Conservation (phyloP, 208 protist species). For the Acanthamoeba royreba region DNA sequence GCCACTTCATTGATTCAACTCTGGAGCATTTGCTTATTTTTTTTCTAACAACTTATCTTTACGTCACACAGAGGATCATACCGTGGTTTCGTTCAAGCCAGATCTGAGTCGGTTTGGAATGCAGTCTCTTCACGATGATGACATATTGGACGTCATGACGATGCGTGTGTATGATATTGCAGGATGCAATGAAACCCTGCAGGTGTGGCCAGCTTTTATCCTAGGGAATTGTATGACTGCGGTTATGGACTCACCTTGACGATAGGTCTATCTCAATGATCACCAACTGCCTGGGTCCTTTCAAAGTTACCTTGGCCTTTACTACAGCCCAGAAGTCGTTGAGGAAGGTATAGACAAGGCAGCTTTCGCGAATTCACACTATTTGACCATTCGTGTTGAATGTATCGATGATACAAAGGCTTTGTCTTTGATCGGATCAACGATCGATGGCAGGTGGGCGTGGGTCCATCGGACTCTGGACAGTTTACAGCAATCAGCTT, state of each 20-base stretch:
- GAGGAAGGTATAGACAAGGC: not conserved
- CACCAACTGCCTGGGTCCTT: not conserved
- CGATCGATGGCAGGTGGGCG: slow-evolving; percentile 96
- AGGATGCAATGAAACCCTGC: slow-evolving; percentile 89
- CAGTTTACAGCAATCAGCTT: slow-evolving; percentile 98
- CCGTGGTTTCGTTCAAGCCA: slow-evolving; percentile 77
- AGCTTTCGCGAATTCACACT: not conserved
- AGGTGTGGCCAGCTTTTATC: slow-evolving; percentile 19
- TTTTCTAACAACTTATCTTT: too few species aligned
- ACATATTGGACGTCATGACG: slow-evolving; percentile 94
- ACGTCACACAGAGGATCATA: slow-evolving; percentile 24
- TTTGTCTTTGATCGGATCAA: slow-evolving; percentile 76
- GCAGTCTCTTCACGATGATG: slow-evolving; percentile 87
- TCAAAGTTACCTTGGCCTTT: not conserved
- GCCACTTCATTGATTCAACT: too few species aligned
- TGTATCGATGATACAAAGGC: slow-evolving; percentile 86
- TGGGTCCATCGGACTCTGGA: slow-evolving; percentile 85
- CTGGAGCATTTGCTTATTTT: not conserved
- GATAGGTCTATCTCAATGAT: slow-evolving; percentile 96
- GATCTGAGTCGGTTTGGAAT: slow-evolving; percentile 97
- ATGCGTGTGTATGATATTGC: slow-evolving; percentile 99
- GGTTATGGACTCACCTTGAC: too few species aligned
- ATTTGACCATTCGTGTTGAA: slow-evolving; percentile 92
- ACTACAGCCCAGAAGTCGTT: not conserved
- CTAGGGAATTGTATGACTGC: not conserved